Base-by-base conservation (phyloP, 1,139 yeast genomes). In the Candida sp. region DNA sequence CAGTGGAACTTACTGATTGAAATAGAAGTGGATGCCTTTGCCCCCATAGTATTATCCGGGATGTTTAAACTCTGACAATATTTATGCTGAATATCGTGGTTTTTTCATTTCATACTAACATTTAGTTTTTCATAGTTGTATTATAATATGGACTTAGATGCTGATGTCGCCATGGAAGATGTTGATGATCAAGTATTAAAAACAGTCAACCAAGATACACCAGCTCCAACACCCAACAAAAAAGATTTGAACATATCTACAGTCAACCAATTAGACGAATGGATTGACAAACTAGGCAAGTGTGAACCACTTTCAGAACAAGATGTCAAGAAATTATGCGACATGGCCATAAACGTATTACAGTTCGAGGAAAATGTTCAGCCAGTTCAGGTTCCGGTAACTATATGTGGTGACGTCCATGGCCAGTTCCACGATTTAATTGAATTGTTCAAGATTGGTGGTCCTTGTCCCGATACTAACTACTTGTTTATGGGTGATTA, bases 351-450 rank as follows among this genome's bases (percentile, higher is more conserved):
- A 56, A 98, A 93, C 51, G 84, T 93, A 36, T 73, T 93, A 53
- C 91, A 90, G 61, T 83, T 81, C 53, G 99, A 95, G 69, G 87
- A 91, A 51, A 93, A 95, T 62, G 97, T 93, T 40, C 96, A 91
- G 60, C 90, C 91, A 5, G 97, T 93, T 36, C 88, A 85, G 54
- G 95, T 96, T 1, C 99, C 99, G 3, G 78, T 88, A 38, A 90
- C 97, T 1, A 97, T 93, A 11, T 93, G 98, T 73, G 99, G 99
- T 52, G 99, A 93, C 66, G 95, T 93, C 52, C 99, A 93, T 66
- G 99, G 99, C 5, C 99, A 93, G 65, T 93, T 93, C 63, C 98
- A 93, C 61, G 99, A 93, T 64, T 73, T 93, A 49, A 73, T 93
- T 60, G 98, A 93, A 64, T 74, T 93, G 38, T 93, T 93, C 63